Conservation (phyloP, 2,329 filamentous ascomycete species). For the Hirsutella rhossiliensis region DNA sequence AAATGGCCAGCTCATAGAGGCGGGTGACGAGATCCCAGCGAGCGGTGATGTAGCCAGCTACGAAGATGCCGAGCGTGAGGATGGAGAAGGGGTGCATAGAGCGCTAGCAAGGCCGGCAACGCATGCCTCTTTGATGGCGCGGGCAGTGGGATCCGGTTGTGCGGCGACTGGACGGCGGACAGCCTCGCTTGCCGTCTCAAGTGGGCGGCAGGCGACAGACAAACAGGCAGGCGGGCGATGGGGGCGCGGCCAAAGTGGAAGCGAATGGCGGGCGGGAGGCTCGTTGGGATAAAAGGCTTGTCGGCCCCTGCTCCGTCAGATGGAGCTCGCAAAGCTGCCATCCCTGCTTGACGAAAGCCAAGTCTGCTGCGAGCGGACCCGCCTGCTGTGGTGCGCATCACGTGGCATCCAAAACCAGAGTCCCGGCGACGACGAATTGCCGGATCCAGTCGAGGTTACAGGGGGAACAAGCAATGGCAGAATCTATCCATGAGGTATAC, state of each 20-base stretch:
- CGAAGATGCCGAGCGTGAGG: constrained; percentile 93
- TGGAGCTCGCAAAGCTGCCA: constrained; percentile 1
- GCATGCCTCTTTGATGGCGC: constrained; percentile 24
- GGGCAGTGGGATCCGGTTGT: not conserved
- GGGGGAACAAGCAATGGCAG: no score
- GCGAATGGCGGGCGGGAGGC: no score
- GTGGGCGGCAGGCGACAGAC: no score
- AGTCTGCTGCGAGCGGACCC: not conserved
- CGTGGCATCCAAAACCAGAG: not conserved
- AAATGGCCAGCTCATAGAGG: constrained; percentile 91
- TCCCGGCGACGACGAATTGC: no score
- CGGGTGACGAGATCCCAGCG: constrained; percentile 97
- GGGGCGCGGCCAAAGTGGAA: no score
- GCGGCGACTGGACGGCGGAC: no score
- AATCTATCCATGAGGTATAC: no score
- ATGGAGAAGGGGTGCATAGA: constrained; percentile 97
- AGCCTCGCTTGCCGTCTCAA: no score
- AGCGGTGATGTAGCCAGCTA: constrained; percentile 98
- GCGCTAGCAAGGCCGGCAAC: constrained; percentile 27
- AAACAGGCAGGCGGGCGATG: no score
- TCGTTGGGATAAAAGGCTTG: not conserved
- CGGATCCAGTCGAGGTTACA: no score
- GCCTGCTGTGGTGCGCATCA: constrained; percentile 22
- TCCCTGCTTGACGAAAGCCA: constrained; percentile 1
- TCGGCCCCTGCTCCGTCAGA: constrained; percentile 1